A percentile compares a stretch with the other conserved stretches of the same genome.
These are phyloP conservation scores for Calonectria pauciramosa DNA, from an alignment of 2,329 filamentous ascomycete genomes.

Conservation along the genomic window DNA sequence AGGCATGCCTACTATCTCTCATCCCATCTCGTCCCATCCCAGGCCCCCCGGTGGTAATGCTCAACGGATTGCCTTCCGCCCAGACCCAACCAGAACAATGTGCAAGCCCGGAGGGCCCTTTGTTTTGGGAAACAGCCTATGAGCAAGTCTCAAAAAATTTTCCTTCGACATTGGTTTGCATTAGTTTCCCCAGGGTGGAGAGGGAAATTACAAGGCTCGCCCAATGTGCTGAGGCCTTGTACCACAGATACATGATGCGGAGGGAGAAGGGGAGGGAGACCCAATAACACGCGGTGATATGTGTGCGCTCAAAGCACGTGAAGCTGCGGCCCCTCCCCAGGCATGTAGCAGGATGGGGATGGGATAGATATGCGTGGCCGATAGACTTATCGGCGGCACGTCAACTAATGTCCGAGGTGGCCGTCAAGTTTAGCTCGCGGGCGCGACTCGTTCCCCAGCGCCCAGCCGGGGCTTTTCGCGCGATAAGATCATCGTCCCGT, in stretches of 20 bases:
- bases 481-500: neutral
- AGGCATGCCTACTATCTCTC: neutral
- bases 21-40: neutral
- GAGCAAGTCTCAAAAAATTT: neutral
- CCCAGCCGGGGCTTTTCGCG: neutral
- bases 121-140: neutral
- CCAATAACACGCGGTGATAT: neutral
- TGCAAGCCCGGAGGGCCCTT: neutral
- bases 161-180: neutral
- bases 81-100: neutral
- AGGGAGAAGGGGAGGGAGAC: neutral
- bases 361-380: neutral
- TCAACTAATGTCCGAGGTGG: neutral
- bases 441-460: neutral
- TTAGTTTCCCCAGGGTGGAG: neutral
- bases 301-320: neutral
- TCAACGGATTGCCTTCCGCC: neutral
- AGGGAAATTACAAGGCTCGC: neutral
- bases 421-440: neutral
- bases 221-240: neutral
- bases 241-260: neutral
- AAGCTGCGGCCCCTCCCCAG: neutral
- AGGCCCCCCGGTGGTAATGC: neutral
- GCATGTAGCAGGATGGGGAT: neutral
- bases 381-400: neutral